Percentiles rank a stretch among this genome's conserved stretches.
phyloP scores from a whole-genome alignment of 1,284 basidiomycete species.

The Ganoderma boninense region DNA sequence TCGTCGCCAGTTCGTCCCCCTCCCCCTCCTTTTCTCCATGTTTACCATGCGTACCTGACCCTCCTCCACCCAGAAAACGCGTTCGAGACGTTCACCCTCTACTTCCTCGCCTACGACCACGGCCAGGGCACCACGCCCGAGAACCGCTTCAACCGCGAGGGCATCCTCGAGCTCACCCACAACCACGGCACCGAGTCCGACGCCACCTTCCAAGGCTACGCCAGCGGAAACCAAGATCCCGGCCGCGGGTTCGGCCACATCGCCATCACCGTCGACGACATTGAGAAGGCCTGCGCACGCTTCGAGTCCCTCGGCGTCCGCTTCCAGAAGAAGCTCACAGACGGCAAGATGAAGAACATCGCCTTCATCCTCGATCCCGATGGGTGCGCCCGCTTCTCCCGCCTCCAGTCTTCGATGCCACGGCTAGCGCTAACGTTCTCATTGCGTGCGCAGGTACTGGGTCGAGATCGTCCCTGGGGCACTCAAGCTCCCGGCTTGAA shows the following conservation, averaged over 20 bases:
- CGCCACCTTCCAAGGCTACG: slow-evolving; percentile 80
- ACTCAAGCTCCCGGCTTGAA: slow-evolving; percentile 15
- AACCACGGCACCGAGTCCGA: slow-evolving; percentile 92
- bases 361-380: slow-evolving; percentile 93
- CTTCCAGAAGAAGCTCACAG: slow-evolving; percentile 90
- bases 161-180: slow-evolving; percentile 87
- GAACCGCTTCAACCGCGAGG: slow-evolving; percentile 68
- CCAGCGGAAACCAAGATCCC: slow-evolving; percentile 86
- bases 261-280: slow-evolving; percentile 85
- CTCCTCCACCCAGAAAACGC: slow-evolving; percentile 50
- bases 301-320: slow-evolving; percentile 85
- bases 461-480: slow-evolving; percentile 32
- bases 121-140: slow-evolving; percentile 55
- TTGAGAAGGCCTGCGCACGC: slow-evolving; percentile 85
- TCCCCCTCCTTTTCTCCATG: background rate
- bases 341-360: slow-evolving; percentile 87
- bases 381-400: slow-evolving; percentile 27
- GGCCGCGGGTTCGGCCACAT: slow-evolving; percentile 89
- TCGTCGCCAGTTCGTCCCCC: slow-evolving; percentile 61
- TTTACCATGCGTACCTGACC: slow-evolving; percentile 11
- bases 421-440: background rate
- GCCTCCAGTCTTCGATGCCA: background rate
- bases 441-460: slow-evolving; percentile 31
- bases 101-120: slow-evolving; percentile 84
- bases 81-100: slow-evolving; percentile 74